These are phyloP conservation scores for Taxawa tesnikishii DNA, from an alignment of 2,329 filamentous ascomycete genomes.

Conservation along the genomic window DNA sequence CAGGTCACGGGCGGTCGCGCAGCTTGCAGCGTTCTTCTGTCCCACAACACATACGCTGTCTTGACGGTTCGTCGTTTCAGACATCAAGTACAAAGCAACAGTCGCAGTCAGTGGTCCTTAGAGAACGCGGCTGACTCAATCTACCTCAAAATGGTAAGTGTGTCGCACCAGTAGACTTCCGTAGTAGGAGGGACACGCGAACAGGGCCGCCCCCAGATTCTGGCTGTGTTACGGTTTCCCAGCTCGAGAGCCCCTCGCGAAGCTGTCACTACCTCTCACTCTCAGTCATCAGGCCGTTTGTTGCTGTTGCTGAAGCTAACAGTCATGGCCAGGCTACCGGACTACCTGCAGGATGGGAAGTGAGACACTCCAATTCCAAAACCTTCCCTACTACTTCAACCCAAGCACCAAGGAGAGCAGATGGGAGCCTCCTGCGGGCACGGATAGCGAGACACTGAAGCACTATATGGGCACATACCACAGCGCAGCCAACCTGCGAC, in stretches of 20 bases:
- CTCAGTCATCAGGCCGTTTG: neutral
- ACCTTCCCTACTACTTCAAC: conserved; percentile 98
- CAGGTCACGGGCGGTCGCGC: too few species aligned
- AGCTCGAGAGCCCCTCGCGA: conserved; percentile 53
- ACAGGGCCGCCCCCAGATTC: too few species aligned
- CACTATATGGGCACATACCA: conserved; percentile 85
- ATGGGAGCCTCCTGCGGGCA: conserved; percentile 85
- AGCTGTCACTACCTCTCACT: neutral
- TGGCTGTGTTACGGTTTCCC: too few species aligned
- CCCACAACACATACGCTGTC: too few species aligned
- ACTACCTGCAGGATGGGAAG: conserved; percentile 81
- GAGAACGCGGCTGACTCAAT: too few species aligned
- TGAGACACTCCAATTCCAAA: conserved; percentile 97
- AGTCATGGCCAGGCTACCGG: conserved; percentile 48
- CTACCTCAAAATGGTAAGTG: too few species aligned
- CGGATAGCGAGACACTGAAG: conserved; percentile 87
- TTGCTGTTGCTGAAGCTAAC: neutral
- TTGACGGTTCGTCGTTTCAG: too few species aligned
- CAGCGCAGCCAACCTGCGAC: conserved; percentile 40
- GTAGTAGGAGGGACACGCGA: too few species aligned
- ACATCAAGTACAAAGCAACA: too few species aligned
- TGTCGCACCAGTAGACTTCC: too few species aligned
- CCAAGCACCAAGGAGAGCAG: conserved; percentile 71
- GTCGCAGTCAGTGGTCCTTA: too few species aligned
- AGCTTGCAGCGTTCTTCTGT: too few species aligned